Evolutionary conservation across 768 basidiomycete genomes (phyloP), one percentile per base, ranked within the genome.

Genomic region (Boletus reticulatus): DNA sequence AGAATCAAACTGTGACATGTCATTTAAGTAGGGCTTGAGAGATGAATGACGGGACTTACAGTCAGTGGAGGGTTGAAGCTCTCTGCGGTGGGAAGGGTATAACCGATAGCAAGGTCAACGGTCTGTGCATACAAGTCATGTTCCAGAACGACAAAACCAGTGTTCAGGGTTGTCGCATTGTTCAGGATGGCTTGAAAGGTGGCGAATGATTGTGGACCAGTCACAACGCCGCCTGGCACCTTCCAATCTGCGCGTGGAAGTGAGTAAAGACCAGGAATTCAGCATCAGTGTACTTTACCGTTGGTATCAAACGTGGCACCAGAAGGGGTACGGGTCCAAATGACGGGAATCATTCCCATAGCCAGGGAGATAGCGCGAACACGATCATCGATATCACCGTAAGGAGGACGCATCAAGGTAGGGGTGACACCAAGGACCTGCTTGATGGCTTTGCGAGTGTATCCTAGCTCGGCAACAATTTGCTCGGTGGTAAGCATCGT

Each of bases 391-490:
- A 92, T 89, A 65, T 93, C 91, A 63, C 91, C 90, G 59, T 79
- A 92, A 42, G 91, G 91, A 41, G 90, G 85, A 54, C 90, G 84
- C 88, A 88, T 88, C 6, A 82, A 82, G 10, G 80, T 86, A 0
- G 90, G 90, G 1, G 88, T 88, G 27, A 92, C 85, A 60, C 89
- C 89, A 54, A 89, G 73, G 20, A 89, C 81, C 2, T 67, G 68
- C 72, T 88, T 85, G 76, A 98, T 95, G 49, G 86, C 84, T 72
- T 90, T 84, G 52, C 88, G 88, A 51, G 93, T 89, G 88, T 91
- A 98, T 48, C 92, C 94, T 37, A 98, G 78, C 73, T 98, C 94
- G 20, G 94, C 95, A 16, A 98, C 92, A 50, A 96, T 80, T 76
- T 96, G 80, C 66, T 81, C 85, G 62, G 82, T 97, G 42, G 90